These are phyloP conservation scores for Termitomyces sp. DNA, from an alignment of 768 basidiomycete genomes.

Conservation along the genomic window DNA sequence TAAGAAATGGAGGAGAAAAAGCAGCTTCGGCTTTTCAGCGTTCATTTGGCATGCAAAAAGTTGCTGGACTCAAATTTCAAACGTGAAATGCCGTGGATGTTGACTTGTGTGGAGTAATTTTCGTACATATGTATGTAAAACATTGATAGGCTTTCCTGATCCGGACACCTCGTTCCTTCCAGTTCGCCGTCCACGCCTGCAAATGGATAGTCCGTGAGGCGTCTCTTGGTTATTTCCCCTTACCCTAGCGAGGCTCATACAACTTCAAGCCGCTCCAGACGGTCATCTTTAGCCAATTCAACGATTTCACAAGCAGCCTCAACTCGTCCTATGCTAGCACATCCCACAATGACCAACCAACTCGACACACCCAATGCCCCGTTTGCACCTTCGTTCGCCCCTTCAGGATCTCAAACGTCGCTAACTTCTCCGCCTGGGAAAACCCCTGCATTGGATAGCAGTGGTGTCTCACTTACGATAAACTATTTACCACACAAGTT, in stretches of 20 bases:
- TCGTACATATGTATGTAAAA: not conserved
- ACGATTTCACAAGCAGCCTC: slow-evolving; percentile 17
- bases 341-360: slow-evolving; percentile 7
- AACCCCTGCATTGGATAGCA: slow-evolving; percentile 8
- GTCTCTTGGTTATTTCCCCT: slow-evolving; percentile 2
- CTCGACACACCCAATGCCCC: slow-evolving; percentile 16
- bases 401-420: slow-evolving; percentile 11
- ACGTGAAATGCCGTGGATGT: no score
- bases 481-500: slow-evolving; percentile 77
- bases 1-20: not conserved
- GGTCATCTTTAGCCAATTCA: slow-evolving; percentile 18
- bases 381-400: slow-evolving; percentile 14
- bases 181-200: not conserved
- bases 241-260: slow-evolving; percentile 4
- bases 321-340: slow-evolving; percentile 15
- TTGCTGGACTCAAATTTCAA: not conserved
- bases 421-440: slow-evolving; percentile 9
- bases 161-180: not conserved
- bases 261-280: slow-evolving; percentile 14
- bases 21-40: not conserved
- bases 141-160: not conserved
- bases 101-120: not conserved
- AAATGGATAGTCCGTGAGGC: slow-evolving; percentile 18
- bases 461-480: slow-evolving; percentile 40
- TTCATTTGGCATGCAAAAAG: not conserved